Evolutionary conservation across 2,329 filamentous ascomycete species (phyloP).

Genomic region (Trichoderma afroharzianum): DNA sequence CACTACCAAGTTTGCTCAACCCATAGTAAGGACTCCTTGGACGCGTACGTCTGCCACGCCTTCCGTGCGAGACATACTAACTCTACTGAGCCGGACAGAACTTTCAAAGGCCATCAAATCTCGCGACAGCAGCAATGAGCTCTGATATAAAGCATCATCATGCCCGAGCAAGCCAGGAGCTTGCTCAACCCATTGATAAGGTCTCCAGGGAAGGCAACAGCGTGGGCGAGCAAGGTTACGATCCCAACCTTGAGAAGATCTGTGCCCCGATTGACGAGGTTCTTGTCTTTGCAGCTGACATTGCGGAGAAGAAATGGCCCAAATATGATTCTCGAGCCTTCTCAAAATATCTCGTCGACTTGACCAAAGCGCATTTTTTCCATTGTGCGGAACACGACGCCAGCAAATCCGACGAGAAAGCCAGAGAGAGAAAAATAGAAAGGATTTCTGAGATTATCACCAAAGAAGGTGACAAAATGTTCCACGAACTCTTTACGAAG

Average conservation of each 20-base stretch:
- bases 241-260: not conserved
- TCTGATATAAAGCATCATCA: not conserved
- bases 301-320: not conserved
- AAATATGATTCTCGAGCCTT: not conserved
- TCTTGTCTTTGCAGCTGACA: not conserved
- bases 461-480: too few species aligned
- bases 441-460: too few species aligned
- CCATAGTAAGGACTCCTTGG: not conserved
- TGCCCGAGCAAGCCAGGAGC: not conserved
- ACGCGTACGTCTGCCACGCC: not conserved
- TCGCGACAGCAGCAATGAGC: not conserved
- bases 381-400: not conserved
- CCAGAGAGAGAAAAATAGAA: too few species aligned
- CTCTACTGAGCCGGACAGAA: not conserved
- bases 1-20: not conserved
- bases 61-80: not conserved
- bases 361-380: not conserved
- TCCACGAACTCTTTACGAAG: not conserved
- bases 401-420: not conserved
- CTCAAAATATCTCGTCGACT: not conserved
- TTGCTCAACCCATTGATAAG: not conserved
- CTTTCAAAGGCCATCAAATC: not conserved
- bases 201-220: not conserved
- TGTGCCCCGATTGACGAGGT: too few species aligned
- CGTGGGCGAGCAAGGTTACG: not conserved